Evolutionary conservation across 306 rosid species (phyloP).

Genomic region (Prunus dulcis): DNA sequence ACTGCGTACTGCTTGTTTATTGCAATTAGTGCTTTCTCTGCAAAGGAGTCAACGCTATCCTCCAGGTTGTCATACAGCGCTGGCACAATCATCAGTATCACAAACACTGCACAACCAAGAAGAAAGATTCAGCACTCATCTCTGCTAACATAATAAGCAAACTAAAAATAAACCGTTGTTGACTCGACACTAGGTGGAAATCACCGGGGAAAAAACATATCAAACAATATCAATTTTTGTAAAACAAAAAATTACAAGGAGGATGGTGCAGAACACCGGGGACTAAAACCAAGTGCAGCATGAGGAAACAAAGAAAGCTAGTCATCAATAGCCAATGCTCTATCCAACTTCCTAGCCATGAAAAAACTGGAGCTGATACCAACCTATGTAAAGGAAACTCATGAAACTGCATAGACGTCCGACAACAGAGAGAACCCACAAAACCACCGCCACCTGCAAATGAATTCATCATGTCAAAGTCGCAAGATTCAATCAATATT

Average conservation of each 20-base stretch:
- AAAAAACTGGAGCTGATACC: conserved; percentile 20
- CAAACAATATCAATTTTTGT: background rate
- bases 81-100: conserved; percentile 44
- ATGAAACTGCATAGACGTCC: conserved; percentile 35
- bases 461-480: conserved; percentile 18
- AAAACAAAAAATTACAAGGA: background rate
- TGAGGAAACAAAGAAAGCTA: no score
- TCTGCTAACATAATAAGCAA: background rate
- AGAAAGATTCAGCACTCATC: background rate
- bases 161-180: no score
- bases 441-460: conserved; percentile 43
- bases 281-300: background rate
- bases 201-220: background rate
- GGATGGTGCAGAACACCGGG: background rate
- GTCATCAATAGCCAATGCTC: no score
- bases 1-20: conserved; percentile 26
- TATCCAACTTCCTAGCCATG: background rate
- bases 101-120: conserved; percentile 36
- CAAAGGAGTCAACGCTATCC: conserved; percentile 43
- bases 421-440: conserved; percentile 43
- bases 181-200: no score
- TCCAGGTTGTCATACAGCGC: conserved; percentile 46
- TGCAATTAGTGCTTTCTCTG: conserved; percentile 30
- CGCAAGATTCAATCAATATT: conserved; percentile 12
- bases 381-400: conserved; percentile 50